Percentiles rank a stretch among this genome's conserved stretches.
These are phyloP conservation scores for Stachybotrys echinatus DNA, from an alignment of 2,329 filamentous ascomycete genomes.

Conservation along the genomic window DNA sequence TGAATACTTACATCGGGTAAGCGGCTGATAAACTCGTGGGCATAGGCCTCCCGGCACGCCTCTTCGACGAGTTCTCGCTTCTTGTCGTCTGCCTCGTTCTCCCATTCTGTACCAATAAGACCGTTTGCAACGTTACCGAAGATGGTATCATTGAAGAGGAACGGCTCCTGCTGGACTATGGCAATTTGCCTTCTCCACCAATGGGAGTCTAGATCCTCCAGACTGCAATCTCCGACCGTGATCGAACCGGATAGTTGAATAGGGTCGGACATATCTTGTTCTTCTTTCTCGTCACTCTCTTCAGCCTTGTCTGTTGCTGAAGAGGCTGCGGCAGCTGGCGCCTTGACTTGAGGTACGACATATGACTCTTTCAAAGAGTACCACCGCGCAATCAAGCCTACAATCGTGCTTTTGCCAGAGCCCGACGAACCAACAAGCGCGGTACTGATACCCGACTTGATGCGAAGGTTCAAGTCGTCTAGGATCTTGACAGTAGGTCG, in stretches of 20 bases:
- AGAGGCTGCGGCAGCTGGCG: neutral
- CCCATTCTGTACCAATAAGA: slow-evolving; percentile 25
- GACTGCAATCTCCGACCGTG: slow-evolving; percentile 17
- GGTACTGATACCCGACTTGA: slow-evolving; percentile 55
- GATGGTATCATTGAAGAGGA: slow-evolving; percentile 35
- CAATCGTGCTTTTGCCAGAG: slow-evolving; percentile 64
- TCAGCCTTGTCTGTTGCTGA: neutral
- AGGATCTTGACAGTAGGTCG: slow-evolving; percentile 12
- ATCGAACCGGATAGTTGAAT: slow-evolving; percentile 12
- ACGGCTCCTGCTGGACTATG: slow-evolving; percentile 29
- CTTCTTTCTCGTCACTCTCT: neutral
- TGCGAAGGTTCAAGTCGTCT: slow-evolving; percentile 45
- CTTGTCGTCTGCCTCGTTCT: slow-evolving; percentile 19
- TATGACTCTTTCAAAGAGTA: slow-evolving; percentile 34
- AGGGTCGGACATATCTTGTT: neutral
- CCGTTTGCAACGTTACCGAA: slow-evolving; percentile 47
- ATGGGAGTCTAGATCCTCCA: slow-evolving; percentile 18
- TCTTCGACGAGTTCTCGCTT: slow-evolving; percentile 32
- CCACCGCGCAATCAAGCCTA: slow-evolving; percentile 62
- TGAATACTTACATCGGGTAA: slow-evolving; percentile 1
- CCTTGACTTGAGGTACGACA: slow-evolving; percentile 7
- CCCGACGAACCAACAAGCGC: slow-evolving; percentile 67
- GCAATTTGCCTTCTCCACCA: slow-evolving; percentile 24
- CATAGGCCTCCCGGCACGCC: slow-evolving; percentile 38
- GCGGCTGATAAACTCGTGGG: slow-evolving; percentile 38